phyloP scores from a whole-genome alignment of 768 basidiomycete genomes.

The Kwoniella shandongensis region DNA sequence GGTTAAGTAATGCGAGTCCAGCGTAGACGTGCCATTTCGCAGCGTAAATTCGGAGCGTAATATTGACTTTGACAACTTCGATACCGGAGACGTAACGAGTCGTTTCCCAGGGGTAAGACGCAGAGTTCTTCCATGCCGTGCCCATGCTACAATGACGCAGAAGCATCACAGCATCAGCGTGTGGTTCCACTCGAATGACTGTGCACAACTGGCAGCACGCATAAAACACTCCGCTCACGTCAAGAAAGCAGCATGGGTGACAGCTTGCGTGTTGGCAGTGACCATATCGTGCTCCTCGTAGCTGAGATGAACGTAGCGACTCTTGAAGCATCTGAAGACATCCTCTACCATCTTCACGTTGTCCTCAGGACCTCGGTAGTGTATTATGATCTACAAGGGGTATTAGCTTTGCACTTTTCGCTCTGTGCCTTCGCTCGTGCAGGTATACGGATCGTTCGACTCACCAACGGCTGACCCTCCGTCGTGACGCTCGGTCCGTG shows the following conservation, averaged over 20 bases:
- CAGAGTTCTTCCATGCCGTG: constrained; percentile 80
- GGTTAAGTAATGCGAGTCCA: constrained; percentile 96
- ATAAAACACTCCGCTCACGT: constrained; percentile 65
- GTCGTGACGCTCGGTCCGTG: constrained; percentile 90
- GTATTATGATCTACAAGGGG: constrained; percentile 71
- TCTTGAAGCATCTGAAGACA: constrained; percentile 74
- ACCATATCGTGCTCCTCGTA: constrained; percentile 95
- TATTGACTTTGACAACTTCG: constrained; percentile 97
- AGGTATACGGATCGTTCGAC: constrained; percentile 34
- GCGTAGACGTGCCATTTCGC: constrained; percentile 99
- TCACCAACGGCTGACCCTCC: constrained; percentile 82
- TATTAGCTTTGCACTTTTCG: too few species aligned
- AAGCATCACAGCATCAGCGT: constrained; percentile 1
- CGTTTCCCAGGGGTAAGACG: constrained; percentile 86
- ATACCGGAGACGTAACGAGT: constrained; percentile 94
- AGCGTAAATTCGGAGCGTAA: constrained; percentile 90
- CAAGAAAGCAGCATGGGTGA: constrained; percentile 95
- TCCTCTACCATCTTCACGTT: constrained; percentile 75
- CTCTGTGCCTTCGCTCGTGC: too few species aligned
- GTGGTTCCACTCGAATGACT: too few species aligned
- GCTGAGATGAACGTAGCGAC: constrained; percentile 85
- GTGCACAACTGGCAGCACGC: too few species aligned
- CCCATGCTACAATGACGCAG: constrained; percentile 94
- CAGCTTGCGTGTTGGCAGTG: constrained; percentile 97
- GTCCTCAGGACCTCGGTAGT: constrained; percentile 75